phyloP scores from a whole-genome alignment of 1,284 basidiomycete species.

The Paramarasmius palmivorus region DNA sequence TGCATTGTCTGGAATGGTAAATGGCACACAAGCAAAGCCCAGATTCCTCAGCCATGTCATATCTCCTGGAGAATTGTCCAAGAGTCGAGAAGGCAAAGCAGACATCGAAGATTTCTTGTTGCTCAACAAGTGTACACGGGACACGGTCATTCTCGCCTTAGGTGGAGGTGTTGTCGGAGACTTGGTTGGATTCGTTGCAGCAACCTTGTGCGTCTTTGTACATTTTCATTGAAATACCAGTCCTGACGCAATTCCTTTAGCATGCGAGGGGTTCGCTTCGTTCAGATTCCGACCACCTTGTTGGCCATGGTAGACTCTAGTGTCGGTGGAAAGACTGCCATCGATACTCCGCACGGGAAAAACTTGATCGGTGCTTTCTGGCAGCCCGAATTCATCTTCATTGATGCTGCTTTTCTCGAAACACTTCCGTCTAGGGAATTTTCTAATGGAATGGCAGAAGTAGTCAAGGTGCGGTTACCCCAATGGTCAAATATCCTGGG shows the following conservation, averaged over 20 bases:
- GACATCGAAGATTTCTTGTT: conserved; percentile 94
- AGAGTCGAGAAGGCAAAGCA: conserved; percentile 91
- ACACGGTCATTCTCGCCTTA: conserved; percentile 91
- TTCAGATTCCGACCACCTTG: conserved; percentile 95
- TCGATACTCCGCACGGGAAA: conserved; percentile 94
- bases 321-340: conserved; percentile 97
- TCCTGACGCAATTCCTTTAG: conserved; percentile 37
- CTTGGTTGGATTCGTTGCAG: conserved; percentile 93
- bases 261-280: conserved; percentile 81
- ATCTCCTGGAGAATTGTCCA: conserved; percentile 90
- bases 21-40: conserved; percentile 38
- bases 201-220: conserved; percentile 82
- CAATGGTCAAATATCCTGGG: neutral
- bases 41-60: conserved; percentile 83
- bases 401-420: conserved; percentile 94
- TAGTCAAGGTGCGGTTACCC: conserved; percentile 75
- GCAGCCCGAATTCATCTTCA: conserved; percentile 98
- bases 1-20: conserved; percentile 20
- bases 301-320: conserved; percentile 99
- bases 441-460: conserved; percentile 98
- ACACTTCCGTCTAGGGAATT: conserved; percentile 93
- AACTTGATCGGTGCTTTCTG: conserved; percentile 99
- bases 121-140: conserved; percentile 86
- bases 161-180: conserved; percentile 98
- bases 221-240: neutral